Conservation (phyloP, 805 yeast species). For the Candida khao-thaluensis region DNA sequence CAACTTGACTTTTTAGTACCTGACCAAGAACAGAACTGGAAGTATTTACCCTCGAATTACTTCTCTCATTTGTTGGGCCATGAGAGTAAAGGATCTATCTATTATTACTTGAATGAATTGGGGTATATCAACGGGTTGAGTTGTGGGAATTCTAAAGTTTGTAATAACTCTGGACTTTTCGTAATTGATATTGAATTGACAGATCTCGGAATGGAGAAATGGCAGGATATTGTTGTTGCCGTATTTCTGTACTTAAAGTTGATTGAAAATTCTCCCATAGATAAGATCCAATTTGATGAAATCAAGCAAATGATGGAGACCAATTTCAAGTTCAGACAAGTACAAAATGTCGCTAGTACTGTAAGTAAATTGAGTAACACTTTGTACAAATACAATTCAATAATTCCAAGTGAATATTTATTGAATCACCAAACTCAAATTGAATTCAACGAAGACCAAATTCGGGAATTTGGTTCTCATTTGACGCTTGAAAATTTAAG, state of each 20-base stretch:
- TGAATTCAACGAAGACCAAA: constrained; percentile 55
- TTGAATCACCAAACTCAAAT: constrained; percentile 57
- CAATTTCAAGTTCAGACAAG: constrained; percentile 78
- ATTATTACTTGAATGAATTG: constrained; percentile 61
- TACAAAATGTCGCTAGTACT: constrained; percentile 66
- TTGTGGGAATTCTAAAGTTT: constrained; percentile 66
- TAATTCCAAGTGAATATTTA: constrained; percentile 63
- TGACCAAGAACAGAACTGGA: constrained; percentile 58
- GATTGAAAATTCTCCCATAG: constrained; percentile 48
- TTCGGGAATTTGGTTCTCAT: constrained; percentile 47
- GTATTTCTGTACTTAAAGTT: constrained; percentile 74
- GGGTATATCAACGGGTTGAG: constrained; percentile 82
- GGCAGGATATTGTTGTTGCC: constrained; percentile 56
- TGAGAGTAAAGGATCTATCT: constrained; percentile 84
- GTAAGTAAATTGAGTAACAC: constrained; percentile 65
- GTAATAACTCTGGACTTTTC: constrained; percentile 67
- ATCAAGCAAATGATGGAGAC: constrained; percentile 63
- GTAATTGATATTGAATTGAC: constrained; percentile 76
- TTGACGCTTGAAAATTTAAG: constrained; percentile 63
- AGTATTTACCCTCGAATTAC: constrained; percentile 66
- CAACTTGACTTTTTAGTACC: constrained; percentile 74
- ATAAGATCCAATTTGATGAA: constrained; percentile 81
- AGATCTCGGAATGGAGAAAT: constrained; percentile 61
- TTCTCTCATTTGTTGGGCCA: constrained; percentile 86
- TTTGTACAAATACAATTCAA: constrained; percentile 48